These are phyloP conservation scores for Phoma sp. DNA, from an alignment of 2,329 filamentous ascomycete species.

Conservation along the genomic window DNA sequence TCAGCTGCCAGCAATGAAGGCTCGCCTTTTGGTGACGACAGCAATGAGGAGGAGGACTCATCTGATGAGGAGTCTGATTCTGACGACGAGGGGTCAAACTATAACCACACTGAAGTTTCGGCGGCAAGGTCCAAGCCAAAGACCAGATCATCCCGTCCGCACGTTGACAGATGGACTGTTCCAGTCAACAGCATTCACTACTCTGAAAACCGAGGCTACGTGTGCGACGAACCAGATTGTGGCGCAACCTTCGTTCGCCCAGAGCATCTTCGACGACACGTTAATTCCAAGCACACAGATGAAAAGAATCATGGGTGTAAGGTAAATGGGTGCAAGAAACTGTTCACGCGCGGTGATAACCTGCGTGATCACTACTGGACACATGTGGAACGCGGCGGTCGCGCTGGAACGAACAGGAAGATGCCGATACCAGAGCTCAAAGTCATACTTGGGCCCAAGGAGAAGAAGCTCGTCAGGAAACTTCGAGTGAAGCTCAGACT, in stretches of 20 bases:
- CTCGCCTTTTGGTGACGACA: neutral
- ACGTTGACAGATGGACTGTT: constrained; percentile 23
- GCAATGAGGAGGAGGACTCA: neutral
- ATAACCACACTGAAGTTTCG: neutral
- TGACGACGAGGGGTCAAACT: constrained; percentile 2
- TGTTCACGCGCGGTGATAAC: constrained; percentile 34
- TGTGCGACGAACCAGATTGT: constrained; percentile 17
- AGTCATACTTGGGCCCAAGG: constrained; percentile 25
- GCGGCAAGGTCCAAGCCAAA: neutral
- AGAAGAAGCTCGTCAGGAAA: constrained; percentile 20
- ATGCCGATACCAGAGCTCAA: constrained; percentile 23
- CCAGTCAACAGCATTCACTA: constrained; percentile 1
- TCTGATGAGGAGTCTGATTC: constrained; percentile 7
- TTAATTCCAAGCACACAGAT: constrained; percentile 25
- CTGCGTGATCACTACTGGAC: constrained; percentile 36
- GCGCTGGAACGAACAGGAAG: constrained; percentile 28
- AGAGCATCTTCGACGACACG: constrained; percentile 35
- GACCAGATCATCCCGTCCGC: constrained; percentile 14
- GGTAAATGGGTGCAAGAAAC: constrained; percentile 19
- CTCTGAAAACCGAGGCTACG: constrained; percentile 16
- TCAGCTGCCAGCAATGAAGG: too few relatives aligned
- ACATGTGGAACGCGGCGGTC: constrained; percentile 28
- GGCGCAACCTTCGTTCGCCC: constrained; percentile 22
- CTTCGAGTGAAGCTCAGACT: constrained; percentile 20
- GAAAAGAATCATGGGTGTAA: constrained; percentile 17